Evolutionary conservation across 1,284 basidiomycete genomes (phyloP), one percentile per base, ranked within the genome.

Genomic region (Sporisorium scitamineum): DNA sequence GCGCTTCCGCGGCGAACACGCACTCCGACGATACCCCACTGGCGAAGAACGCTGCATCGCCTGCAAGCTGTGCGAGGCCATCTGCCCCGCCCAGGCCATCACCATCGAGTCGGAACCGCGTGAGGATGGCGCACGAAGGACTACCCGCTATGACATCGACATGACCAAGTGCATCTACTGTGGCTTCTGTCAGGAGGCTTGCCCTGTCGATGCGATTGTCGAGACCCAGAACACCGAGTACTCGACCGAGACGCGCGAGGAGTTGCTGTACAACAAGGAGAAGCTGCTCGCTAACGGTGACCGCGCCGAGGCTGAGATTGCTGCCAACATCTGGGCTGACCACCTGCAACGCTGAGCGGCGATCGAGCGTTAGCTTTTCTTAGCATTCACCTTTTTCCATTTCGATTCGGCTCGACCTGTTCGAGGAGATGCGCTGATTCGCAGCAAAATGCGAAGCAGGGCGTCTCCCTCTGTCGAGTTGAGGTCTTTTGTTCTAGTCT

Each of bases 21-120:
- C 97, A n/a, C 88, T 99, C 76, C 91, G 97, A 69, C 89, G 97
- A 84, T 99, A 99, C 87, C 95, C 97, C 20, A 96, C 93, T 74
- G 97, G 97, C 41, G 97, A 99, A 88, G 97, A 99, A 87, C 91
- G 97, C 60, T 99, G 97, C 88, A 99, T 99, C 57, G 74, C 97
- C 42, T 99, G 97, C 89, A 99, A 99, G 87, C 91, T 99, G 27
- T 99, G 97, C 85, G 97, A 99, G 87, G 96, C 97, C 50, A 99
- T 99, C 82, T 99, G 96, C 87, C 96, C 97, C 47, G 97, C 97
- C 27, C 97, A 98, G 87, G 97, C 97, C 20, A 99, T 99, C 86
- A 99, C 97, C 29, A 99, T 99, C 84, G 97, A 99, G 88, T 95
- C 93, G 75, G 97, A 99, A 87, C 91, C 95, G 59, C 92, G 97